phyloP scores from a whole-genome alignment of 164 flowering plant species.

The Piper betle region DNA sequence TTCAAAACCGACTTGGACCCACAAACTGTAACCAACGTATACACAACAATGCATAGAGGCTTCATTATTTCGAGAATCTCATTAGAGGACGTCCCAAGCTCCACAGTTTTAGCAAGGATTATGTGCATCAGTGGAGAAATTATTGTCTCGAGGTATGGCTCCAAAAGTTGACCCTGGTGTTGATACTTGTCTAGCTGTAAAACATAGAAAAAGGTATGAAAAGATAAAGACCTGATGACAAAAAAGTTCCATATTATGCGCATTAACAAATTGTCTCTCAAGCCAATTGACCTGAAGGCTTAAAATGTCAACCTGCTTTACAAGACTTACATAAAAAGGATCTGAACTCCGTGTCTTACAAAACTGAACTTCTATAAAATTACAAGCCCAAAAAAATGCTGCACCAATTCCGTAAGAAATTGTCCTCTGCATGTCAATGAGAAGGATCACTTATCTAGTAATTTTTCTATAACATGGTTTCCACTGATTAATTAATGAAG shows the following conservation, averaged over 20 bases:
- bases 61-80: slow-evolving; percentile 61
- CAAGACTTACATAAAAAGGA: too few species aligned
- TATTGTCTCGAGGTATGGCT: slow-evolving; percentile 86
- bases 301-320: too few species aligned
- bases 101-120: slow-evolving; percentile 55
- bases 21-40: slow-evolving; percentile 79
- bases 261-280: too few species aligned
- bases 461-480: too few species aligned
- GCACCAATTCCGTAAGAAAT: too few species aligned
- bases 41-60: slow-evolving; percentile 73
- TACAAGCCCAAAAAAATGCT: too few species aligned
- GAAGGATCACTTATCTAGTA: too few species aligned
- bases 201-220: background rate
- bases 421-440: too few species aligned
- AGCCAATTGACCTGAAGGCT: too few species aligned
- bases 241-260: background rate
- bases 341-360: too few species aligned
- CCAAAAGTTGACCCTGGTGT: slow-evolving; percentile 78
- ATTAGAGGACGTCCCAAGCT: slow-evolving; percentile 39
- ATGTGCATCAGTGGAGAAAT: slow-evolving; percentile 76
- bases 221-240: background rate
- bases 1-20: slow-evolving; percentile 87
- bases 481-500: too few species aligned
- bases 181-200: slow-evolving; percentile 92
- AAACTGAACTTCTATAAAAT: too few species aligned